phyloP scores from a whole-genome alignment of 192 early-diverging fungal species.

The Nowakowskiella sp. region DNA sequence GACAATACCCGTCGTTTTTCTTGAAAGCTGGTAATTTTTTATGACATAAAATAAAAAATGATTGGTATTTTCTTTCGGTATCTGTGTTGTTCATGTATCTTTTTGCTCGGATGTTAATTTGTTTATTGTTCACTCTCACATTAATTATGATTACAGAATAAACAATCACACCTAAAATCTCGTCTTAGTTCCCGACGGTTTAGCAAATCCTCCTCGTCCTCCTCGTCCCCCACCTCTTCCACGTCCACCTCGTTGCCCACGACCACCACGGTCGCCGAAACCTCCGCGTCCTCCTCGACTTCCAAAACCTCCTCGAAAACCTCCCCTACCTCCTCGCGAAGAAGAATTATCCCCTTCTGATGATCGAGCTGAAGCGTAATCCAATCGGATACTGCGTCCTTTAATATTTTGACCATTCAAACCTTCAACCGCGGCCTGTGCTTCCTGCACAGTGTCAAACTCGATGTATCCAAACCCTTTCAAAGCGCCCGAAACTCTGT shows the following conservation, averaged over 20 bases:
- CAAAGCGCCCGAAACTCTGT: constrained; percentile 57
- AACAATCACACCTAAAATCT: too few species aligned
- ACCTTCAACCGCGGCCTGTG: constrained; percentile 54
- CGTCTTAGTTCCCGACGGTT: too few species aligned
- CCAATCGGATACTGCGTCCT: constrained; percentile 78
- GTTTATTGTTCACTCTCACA: too few species aligned
- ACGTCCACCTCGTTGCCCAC: constrained; percentile 44
- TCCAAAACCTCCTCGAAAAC: constrained; percentile 27
- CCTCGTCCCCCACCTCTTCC: constrained; percentile 42
- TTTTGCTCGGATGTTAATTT: too few species aligned
- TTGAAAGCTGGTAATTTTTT: too few species aligned
- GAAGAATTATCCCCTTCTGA: constrained; percentile 27
- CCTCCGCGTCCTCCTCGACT: constrained; percentile 29
- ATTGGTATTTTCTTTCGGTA: too few species aligned
- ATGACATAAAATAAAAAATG: too few species aligned
- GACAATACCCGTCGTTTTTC: too few species aligned
- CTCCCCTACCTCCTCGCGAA: constrained; percentile 21
- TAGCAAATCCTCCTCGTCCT: constrained; percentile 33
- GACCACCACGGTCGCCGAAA: constrained; percentile 39
- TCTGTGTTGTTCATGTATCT: too few species aligned
- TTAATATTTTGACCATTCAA: constrained; percentile 70
- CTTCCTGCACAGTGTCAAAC: constrained; percentile 35
- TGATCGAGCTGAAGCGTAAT: constrained; percentile 60
- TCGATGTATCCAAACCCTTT: constrained; percentile 40
- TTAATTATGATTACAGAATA: too few species aligned